Percentiles rank a stretch among this genome's conserved stretches.
Evolutionary conservation across 1,284 basidiomycete genomes (phyloP).

Genomic region (Neotropicomus parvogracilis): DNA sequence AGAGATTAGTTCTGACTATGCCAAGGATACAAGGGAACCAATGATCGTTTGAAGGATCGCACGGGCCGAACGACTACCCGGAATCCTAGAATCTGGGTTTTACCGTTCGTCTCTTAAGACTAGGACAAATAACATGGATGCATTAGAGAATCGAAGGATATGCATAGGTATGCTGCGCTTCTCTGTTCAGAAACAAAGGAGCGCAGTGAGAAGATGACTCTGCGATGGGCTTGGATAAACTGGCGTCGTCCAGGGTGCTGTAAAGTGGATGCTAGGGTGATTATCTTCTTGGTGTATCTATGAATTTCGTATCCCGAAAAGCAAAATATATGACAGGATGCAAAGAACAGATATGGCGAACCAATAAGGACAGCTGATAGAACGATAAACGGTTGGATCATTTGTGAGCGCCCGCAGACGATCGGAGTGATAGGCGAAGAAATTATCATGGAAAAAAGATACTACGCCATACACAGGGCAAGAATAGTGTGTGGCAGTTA

Average conservation of each 20-base stretch:
- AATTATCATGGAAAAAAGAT: no score
- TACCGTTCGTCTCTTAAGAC: constrained; percentile 46
- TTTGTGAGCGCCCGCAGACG: no score
- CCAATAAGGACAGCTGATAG: no score
- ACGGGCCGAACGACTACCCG: no score
- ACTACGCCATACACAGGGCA: no score
- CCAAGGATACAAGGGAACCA: constrained; percentile 1
- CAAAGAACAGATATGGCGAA: no score
- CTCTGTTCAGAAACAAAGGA: no score
- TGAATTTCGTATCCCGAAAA: constrained; percentile 1
- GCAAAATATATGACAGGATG: no score
- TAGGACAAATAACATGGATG: constrained; percentile 80
- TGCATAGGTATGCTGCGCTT: constrained; percentile 28
- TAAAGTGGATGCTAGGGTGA: background rate
- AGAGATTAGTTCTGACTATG: background rate
- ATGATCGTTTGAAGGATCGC: constrained; percentile 1
- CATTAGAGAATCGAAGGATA: constrained; percentile 75
- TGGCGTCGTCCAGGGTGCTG: background rate
- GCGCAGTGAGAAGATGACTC: background rate
- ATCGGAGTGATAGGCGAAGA: no score
- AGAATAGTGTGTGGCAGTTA: no score
- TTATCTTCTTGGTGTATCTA: background rate
- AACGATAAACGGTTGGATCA: no score
- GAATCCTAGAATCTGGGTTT: no score
- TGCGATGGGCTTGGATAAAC: background rate